phyloP scores from a whole-genome alignment of 2,329 filamentous ascomycete species.

The Fusarium bulbicola region DNA sequence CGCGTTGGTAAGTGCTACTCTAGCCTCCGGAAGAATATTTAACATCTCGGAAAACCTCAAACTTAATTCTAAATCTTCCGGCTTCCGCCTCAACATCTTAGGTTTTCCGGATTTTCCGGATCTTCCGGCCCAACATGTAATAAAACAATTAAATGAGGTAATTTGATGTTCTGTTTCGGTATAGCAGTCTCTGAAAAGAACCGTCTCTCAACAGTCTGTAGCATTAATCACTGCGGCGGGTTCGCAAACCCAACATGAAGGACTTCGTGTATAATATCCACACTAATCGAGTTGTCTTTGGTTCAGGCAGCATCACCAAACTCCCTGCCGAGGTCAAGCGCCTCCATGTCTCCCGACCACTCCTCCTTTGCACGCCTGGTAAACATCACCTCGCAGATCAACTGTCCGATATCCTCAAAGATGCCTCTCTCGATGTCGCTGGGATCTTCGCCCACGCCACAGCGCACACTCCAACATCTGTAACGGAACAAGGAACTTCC shows the following conservation, averaged over 20 bases:
- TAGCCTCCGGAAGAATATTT: not conserved
- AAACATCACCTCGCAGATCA: not conserved
- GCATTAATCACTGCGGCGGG: fast-evolving
- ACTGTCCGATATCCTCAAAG: not conserved
- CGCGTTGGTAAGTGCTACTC: fast-evolving
- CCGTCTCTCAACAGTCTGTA: fast-evolving
- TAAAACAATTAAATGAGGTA: fast-evolving
- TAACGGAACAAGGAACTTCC: not conserved
- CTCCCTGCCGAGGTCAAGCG: not conserved
- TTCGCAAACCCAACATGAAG: not conserved
- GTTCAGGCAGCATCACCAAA: not conserved
- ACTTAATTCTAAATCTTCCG: not conserved
- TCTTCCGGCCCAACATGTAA: fast-evolving
- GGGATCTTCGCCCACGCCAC: not conserved
- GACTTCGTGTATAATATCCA: not conserved
- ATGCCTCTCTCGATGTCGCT: not conserved
- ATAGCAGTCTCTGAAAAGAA: not conserved
- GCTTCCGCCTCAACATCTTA: fast-evolving
- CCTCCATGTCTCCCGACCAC: not conserved
- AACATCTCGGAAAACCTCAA: not conserved
- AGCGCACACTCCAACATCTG: not conserved
- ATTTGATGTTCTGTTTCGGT: not conserved
- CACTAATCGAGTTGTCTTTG: not conserved
- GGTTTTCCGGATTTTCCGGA: not conserved
- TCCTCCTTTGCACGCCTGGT: not conserved